A percentile compares a stretch with the other conserved stretches of the same genome.
These are phyloP conservation scores for Microsporum ferrugineum DNA, from an alignment of 2,329 filamentous ascomycete species.

Conservation along the genomic window DNA sequence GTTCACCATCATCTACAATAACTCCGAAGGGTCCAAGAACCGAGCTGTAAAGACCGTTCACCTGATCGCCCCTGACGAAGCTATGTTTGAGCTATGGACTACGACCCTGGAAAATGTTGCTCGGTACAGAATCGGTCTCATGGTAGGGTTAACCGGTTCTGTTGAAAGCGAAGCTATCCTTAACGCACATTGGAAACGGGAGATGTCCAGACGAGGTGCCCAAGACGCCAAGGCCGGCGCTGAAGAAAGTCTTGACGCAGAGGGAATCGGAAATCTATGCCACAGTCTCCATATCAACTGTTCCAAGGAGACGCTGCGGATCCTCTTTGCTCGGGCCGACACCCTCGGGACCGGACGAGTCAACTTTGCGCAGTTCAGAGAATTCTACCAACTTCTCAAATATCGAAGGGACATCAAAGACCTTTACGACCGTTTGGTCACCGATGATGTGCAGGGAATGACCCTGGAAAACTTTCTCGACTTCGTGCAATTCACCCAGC, in stretches of 20 bases:
- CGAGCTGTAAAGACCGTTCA: constrained; percentile 66
- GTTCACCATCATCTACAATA: constrained; percentile 81
- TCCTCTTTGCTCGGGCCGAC: constrained; percentile 65
- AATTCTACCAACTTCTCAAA: constrained; percentile 74
- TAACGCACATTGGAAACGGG: constrained; percentile 70
- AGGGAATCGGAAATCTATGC: constrained; percentile 71
- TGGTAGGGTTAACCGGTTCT: constrained; percentile 71
- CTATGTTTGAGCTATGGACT: constrained; percentile 68
- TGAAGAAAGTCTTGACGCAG: constrained; percentile 63
- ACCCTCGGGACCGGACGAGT: constrained; percentile 53
- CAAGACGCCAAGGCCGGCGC: constrained; percentile 35
- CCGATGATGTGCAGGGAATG: constrained; percentile 52
- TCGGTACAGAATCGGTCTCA: constrained; percentile 75
- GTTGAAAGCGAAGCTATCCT: constrained; percentile 70
- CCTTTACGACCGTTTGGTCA: constrained; percentile 55
- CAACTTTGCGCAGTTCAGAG: constrained; percentile 68
- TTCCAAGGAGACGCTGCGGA: constrained; percentile 59
- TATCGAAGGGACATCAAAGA: constrained; percentile 67
- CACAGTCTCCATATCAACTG: constrained; percentile 87
- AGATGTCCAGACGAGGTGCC: constrained; percentile 60
- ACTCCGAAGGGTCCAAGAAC: constrained; percentile 65
- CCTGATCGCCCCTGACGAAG: constrained; percentile 64
- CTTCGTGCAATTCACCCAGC: constrained; percentile 65
- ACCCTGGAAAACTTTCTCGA: constrained; percentile 59
- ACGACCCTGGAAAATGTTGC: constrained; percentile 73